Evolutionary conservation across 768 basidiomycete genomes (phyloP).

Genomic region (Gautieria morchelliformis): DNA sequence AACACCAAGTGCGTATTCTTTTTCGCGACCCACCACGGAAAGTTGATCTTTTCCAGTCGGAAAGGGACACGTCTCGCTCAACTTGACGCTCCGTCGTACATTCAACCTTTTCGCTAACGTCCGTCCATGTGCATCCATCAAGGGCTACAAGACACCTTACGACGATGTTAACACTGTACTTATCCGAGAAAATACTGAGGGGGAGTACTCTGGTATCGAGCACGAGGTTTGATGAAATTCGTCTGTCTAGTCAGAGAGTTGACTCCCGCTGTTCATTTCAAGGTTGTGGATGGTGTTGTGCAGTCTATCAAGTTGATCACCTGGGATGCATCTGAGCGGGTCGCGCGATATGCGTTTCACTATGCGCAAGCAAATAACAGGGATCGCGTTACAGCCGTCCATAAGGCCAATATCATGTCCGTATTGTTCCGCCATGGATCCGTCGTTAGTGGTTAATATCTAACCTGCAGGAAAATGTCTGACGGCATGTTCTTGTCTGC

Average conservation of each 20-base stretch:
- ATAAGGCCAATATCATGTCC: slow-evolving; percentile 99
- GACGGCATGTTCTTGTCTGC: slow-evolving; percentile 99
- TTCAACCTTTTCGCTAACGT: slow-evolving; percentile 99
- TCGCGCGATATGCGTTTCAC: slow-evolving; percentile 97
- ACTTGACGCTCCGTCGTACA: slow-evolving; percentile 91
- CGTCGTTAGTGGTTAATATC: neutral
- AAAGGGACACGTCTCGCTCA: slow-evolving; percentile 97
- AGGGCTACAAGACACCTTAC: slow-evolving; percentile 97
- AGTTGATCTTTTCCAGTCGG: slow-evolving; percentile 52
- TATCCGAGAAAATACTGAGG: slow-evolving; percentile 99
- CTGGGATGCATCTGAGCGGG: slow-evolving; percentile 96
- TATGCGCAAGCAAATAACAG: slow-evolving; percentile 86
- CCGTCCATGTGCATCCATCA: slow-evolving; percentile 89
- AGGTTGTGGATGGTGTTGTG: slow-evolving; percentile 92
- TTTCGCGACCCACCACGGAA: slow-evolving; percentile 11
- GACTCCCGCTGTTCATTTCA: slow-evolving; percentile 21
- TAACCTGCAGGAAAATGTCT: slow-evolving; percentile 84
- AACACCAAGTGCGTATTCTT: slow-evolving; percentile 72
- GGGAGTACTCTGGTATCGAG: slow-evolving; percentile 99
- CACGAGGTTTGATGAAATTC: slow-evolving; percentile 61
- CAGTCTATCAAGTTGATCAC: slow-evolving; percentile 99
- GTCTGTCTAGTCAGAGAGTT: no score
- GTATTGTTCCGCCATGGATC: slow-evolving; percentile 19
- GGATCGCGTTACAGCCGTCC: slow-evolving; percentile 92
- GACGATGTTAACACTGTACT: slow-evolving; percentile 97